phyloP scores from a whole-genome alignment of 306 rosid species.

The Begonia peltatifolia region DNA sequence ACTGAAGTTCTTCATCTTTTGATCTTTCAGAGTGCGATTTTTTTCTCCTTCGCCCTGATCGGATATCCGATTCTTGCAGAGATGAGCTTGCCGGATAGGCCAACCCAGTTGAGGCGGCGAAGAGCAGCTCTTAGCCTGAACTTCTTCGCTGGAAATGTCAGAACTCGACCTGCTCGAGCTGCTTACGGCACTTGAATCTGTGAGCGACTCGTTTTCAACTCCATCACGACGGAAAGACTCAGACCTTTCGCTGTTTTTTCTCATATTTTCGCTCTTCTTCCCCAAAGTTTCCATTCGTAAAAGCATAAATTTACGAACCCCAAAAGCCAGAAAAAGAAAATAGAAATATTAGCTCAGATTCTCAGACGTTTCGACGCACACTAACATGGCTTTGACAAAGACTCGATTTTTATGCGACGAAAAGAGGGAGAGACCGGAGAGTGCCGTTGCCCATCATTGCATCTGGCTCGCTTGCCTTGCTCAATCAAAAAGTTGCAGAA shows the following conservation, averaged over 20 bases:
- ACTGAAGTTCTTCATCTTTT: slow-evolving; percentile 21
- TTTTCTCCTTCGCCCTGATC: slow-evolving; percentile 21
- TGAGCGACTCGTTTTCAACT: slow-evolving; percentile 27
- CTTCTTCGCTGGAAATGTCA: slow-evolving; percentile 32
- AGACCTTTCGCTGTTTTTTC: slow-evolving; percentile 26
- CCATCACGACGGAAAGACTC: slow-evolving; percentile 16
- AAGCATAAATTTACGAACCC: slow-evolving; percentile 15
- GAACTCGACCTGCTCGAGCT: slow-evolving; percentile 48
- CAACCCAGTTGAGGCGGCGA: slow-evolving; percentile 71
- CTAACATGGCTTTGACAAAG: slow-evolving; percentile 13
- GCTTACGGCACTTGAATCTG: slow-evolving; percentile 45
- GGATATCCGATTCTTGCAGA: slow-evolving; percentile 29
- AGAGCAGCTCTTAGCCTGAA: slow-evolving; percentile 33
- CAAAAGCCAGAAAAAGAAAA: slow-evolving; percentile 14
- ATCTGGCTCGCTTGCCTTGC: slow-evolving; percentile 10
- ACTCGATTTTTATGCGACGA: not conserved
- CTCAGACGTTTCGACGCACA: slow-evolving; percentile 9
- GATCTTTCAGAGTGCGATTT: slow-evolving; percentile 17
- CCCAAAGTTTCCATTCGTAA: slow-evolving; percentile 49
- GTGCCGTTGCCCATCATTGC: slow-evolving; percentile 5
- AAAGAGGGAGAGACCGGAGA: not conserved
- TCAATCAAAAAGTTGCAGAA: not conserved
- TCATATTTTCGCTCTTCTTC: slow-evolving; percentile 18
- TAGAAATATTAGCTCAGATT: slow-evolving; percentile 6
- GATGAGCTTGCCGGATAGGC: slow-evolving; percentile 79